Conservation (phyloP, 352 stramenopile species). For the Elongisporangium undulatum region DNA sequence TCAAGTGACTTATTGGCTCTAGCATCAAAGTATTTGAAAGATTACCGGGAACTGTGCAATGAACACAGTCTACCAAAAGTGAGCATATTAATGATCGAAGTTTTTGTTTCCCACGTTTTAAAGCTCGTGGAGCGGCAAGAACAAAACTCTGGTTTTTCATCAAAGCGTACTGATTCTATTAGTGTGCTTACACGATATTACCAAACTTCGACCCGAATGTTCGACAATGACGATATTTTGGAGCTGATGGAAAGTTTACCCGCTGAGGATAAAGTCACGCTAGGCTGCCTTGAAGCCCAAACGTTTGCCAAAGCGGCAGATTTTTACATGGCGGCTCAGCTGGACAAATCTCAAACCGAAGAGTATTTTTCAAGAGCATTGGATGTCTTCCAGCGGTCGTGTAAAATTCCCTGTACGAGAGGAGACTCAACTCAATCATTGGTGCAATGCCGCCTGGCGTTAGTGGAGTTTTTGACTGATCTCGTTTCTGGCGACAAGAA, state of each 20-base stretch:
- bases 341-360: constrained; percentile 35
- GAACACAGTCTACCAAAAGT: constrained; percentile 60
- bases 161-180: constrained; percentile 22
- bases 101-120: constrained; percentile 78
- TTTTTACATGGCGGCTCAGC: constrained; percentile 48
- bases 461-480: constrained; percentile 71
- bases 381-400: constrained; percentile 54
- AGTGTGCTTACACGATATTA: constrained; percentile 62
- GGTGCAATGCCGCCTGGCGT: constrained; percentile 40
- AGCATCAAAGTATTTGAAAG: constrained; percentile 71
- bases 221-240: constrained; percentile 77
- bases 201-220: constrained; percentile 71
- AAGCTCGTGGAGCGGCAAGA: constrained; percentile 65
- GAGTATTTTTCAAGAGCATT: constrained; percentile 56
- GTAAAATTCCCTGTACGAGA: constrained; percentile 6
- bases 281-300: constrained; percentile 59
- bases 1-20: constrained; percentile 66
- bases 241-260: constrained; percentile 51
- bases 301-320: constrained; percentile 56
- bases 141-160: constrained; percentile 20
- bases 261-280: constrained; percentile 36
- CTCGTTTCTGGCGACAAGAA: constrained; percentile 40
- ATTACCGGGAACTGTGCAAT: constrained; percentile 73
- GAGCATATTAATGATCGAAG: constrained; percentile 71
- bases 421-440: constrained; percentile 15